Evolutionary conservation across 177 flowering plant species (phyloP).

Genomic region (Vitis hybrid): DNA sequence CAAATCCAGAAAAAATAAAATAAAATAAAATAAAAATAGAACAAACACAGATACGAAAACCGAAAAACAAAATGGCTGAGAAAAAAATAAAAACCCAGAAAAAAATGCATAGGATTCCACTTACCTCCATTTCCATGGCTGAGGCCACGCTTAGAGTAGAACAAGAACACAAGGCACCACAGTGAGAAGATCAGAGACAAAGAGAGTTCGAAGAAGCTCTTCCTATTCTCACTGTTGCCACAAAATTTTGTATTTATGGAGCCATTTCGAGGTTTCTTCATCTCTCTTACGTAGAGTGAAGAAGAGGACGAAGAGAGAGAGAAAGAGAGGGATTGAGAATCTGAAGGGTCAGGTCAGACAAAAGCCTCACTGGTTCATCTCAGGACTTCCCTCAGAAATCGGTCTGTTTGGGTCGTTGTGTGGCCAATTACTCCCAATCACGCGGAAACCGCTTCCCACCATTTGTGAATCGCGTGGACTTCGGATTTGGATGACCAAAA

Average conservation of each 20-base stretch:
- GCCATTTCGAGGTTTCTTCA: constrained; percentile 41
- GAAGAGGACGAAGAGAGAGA: not conserved
- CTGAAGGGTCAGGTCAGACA: too few species aligned
- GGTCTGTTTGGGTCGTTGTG: too few species aligned
- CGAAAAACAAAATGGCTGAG: not conserved
- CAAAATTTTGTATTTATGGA: constrained; percentile 11
- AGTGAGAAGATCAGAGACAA: constrained; percentile 48
- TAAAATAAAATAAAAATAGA: too few species aligned
- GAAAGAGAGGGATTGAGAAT: not conserved
- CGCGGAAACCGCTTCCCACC: too few species aligned
- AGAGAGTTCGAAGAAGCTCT: constrained; percentile 41
- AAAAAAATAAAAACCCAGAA: not conserved
- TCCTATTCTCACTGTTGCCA: constrained; percentile 7
- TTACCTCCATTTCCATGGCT: constrained; percentile 54
- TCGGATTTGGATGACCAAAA: too few species aligned
- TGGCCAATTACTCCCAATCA: too few species aligned
- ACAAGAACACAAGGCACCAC: constrained; percentile 53
- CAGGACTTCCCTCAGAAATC: too few species aligned
- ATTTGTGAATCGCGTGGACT: too few species aligned
- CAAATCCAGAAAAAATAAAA: too few species aligned
- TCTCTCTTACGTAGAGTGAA: constrained; percentile 24
- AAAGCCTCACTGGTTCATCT: too few species aligned
- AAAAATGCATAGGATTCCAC: too few species aligned
- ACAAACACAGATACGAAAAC: not conserved
- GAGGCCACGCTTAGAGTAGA: constrained; percentile 48